Conservation (phyloP, 2,329 filamentous ascomycete genomes). For the Epichloe coenophiala region DNA sequence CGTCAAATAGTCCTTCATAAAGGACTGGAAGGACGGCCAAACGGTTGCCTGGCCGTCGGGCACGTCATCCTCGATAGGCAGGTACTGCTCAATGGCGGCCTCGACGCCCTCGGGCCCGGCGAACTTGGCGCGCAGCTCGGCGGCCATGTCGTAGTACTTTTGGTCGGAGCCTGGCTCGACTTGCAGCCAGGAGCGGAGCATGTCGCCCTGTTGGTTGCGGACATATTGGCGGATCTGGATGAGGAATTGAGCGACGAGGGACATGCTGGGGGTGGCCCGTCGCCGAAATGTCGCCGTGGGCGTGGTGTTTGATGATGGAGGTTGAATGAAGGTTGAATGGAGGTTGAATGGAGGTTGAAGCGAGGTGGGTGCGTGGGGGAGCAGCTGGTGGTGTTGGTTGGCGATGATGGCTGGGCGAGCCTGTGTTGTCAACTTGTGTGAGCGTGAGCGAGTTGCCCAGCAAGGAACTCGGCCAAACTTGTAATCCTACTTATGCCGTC, state of each 20-base stretch:
- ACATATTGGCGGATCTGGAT: conserved; percentile 43
- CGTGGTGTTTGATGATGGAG: background rate
- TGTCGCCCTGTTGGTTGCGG: conserved; percentile 46
- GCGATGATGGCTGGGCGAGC: too few relatives aligned
- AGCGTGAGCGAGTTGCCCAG: too few relatives aligned
- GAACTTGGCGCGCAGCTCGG: conserved; percentile 51
- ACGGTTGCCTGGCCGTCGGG: conserved; percentile 49
- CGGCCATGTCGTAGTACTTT: conserved; percentile 53
- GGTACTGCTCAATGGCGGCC: conserved; percentile 45
- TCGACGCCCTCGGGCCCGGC: conserved; percentile 39
- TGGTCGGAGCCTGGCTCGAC: conserved; percentile 59
- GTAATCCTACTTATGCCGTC: too few relatives aligned
- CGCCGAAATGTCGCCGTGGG: conserved; percentile 3
- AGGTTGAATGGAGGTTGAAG: too few relatives aligned
- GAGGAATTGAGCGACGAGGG: conserved; percentile 56
- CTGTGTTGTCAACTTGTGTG: too few relatives aligned
- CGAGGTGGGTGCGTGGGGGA: too few relatives aligned
- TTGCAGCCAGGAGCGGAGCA: conserved; percentile 56
- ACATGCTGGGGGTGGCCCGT: conserved; percentile 28
- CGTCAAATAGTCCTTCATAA: conserved; percentile 67
- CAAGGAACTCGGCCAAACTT: too few relatives aligned
- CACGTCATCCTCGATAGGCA: conserved; percentile 53
- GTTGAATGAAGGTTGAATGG: too few relatives aligned
- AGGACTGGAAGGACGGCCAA: conserved; percentile 66
- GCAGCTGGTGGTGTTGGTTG: too few relatives aligned